Evolutionary conservation across 2,329 filamentous ascomycete species (phyloP).

Genomic region (Sporothrix pseudoabietina): DNA sequence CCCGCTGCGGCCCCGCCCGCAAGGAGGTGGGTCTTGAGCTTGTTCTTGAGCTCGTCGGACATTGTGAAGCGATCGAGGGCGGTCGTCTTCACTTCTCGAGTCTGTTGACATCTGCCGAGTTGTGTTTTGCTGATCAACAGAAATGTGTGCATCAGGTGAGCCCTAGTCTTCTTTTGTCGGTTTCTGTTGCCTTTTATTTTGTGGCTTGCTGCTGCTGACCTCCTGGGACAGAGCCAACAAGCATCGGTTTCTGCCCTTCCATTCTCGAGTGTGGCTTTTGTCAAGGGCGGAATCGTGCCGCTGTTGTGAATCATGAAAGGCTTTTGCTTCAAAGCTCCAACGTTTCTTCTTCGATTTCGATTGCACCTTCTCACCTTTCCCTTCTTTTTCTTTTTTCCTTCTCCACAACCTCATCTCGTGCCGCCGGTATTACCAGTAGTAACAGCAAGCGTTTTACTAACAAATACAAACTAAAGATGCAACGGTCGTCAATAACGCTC

Average conservation of each 20-base stretch:
- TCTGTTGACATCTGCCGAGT: neutral
- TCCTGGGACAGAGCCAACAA: neutral
- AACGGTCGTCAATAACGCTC: neutral
- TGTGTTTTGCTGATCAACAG: neutral
- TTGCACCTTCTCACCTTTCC: neutral
- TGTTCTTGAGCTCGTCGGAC: neutral
- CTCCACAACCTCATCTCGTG: neutral
- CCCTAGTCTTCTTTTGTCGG: neutral
- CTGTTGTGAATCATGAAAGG: neutral
- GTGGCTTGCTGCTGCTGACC: neutral
- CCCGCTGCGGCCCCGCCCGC: neutral
- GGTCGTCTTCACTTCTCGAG: neutral
- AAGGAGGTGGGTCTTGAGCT: neutral
- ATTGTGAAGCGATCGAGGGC: neutral
- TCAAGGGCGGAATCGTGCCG: neutral
- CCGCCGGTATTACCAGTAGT: neutral
- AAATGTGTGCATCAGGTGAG: neutral
- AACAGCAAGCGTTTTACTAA: neutral
- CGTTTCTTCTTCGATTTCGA: neutral
- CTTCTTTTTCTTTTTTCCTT: neutral
- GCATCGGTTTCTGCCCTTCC: neutral
- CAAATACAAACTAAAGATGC: neutral
- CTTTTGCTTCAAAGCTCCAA: neutral
- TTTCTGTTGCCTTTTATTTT: neutral
- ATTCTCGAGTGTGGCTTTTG: neutral